Evolutionary conservation across 1,284 basidiomycete species (phyloP), one percentile per base, ranked within the genome.

Genomic region (Puccinia triticina): DNA sequence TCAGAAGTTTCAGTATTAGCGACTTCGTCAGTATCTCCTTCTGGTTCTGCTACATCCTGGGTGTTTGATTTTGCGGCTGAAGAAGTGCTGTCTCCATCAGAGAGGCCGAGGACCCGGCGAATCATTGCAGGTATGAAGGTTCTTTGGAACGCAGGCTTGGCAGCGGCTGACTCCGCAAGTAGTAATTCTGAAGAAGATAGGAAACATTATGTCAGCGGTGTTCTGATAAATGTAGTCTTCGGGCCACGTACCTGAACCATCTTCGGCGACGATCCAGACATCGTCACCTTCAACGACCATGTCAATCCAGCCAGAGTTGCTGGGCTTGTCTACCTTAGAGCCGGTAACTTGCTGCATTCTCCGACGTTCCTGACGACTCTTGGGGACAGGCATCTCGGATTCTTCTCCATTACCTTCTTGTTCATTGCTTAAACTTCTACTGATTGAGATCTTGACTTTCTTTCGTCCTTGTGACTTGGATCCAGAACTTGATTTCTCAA

Each of bases 211-310:
- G 37, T 40, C 34, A 72, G 29, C 12, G 18, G 32, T 23, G 32
- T 50, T 34, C 43, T 34, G 14, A 10, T 23, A 8, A n/a, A 53
- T 53, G n/a, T 46, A 2, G 0, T 43, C 32, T 21, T 48, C n/a
- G 23, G 7, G 16, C 55, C 46, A 32, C 48, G 23, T 69, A 86
- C 85, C 85, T 69, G 84, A 78, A 32, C 85, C 84, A 82, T 85
- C 84, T 71, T 86, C 85, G 23, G 72, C 53, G n/a, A 86, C 83
- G 46, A 86, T 83, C 75, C 73, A 85, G 72, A 86, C 85, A 46
- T 85, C 67, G 10, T 85, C 84, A 73, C 84, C 85, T 57, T 85
- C 84, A 67, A 86, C 85, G 26, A 84, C 83, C 79, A 86, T 84
- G 83, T 85, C 84, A 80, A 85, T 83, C 73, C 50, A 83, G 69